A percentile compares a stretch with the other conserved stretches of the same genome.
These are phyloP conservation scores for Globisporangium alternatum DNA, from an alignment of 352 stramenopile species.

Conservation along the genomic window DNA sequence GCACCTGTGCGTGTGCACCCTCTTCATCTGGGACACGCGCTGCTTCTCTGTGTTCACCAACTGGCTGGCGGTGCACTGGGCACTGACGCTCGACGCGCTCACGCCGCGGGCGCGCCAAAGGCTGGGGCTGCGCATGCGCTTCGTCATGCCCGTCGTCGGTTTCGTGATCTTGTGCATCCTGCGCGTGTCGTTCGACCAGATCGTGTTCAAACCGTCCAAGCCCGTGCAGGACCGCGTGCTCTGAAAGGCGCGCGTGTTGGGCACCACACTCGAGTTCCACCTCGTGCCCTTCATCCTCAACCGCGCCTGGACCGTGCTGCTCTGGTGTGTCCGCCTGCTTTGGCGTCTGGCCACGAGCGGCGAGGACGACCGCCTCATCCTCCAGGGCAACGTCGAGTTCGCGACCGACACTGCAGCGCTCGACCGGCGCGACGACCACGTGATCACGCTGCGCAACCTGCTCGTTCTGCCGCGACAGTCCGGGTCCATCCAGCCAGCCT, in stretches of 20 bases:
- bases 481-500: background rate
- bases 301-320: conserved; percentile 10
- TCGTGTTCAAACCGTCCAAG: background rate
- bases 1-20: conserved; percentile 20
- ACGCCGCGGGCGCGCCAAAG: conserved; percentile 8
- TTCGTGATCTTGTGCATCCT: background rate
- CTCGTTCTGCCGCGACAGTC: background rate
- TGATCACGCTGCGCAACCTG: background rate
- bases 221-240: background rate
- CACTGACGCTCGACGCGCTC: conserved; percentile 24
- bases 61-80: conserved; percentile 22
- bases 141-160: background rate
- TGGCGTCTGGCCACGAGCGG: conserved; percentile 7
- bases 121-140: conserved; percentile 11
- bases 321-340: conserved; percentile 9
- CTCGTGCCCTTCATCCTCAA: conserved; percentile 1
- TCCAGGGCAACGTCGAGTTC: conserved; percentile 15
- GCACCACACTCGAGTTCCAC: background rate
- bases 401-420: background rate
- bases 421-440: background rate
- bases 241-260: background rate
- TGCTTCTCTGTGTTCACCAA: conserved; percentile 5
- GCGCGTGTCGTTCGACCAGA: background rate
- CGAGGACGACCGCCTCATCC: conserved; percentile 6
- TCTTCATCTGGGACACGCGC: conserved; percentile 19